These are phyloP conservation scores for Ogataea paraovalis DNA, from an alignment of 805 yeast species.

Conservation along the genomic window DNA sequence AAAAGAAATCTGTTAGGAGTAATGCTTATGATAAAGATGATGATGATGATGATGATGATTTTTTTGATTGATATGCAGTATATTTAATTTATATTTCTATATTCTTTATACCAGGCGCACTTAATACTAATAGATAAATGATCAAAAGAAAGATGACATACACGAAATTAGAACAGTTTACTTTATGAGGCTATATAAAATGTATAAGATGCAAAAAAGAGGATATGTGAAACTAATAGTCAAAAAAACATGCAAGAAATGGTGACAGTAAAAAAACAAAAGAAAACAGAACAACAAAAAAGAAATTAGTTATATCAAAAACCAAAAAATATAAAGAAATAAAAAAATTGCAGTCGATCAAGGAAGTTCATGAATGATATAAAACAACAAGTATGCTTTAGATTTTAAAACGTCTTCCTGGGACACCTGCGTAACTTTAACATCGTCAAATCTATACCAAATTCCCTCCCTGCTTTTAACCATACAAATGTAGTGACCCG, in stretches of 20 bases:
- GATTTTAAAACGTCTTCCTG: conserved; percentile 62
- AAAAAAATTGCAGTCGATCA: conserved; percentile 1
- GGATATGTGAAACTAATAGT: neutral
- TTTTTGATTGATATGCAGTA: conserved; percentile 37
- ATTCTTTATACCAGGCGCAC: no score
- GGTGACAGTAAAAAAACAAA: neutral
- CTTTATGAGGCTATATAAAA: neutral
- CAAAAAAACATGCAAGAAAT: neutral
- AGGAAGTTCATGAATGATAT: conserved; percentile 45
- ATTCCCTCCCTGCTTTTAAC: conserved; percentile 67
- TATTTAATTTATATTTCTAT: no score
- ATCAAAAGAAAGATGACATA: no score
- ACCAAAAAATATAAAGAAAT: neutral
- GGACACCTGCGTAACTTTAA: conserved; percentile 64
- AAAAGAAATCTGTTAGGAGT: conserved; percentile 52
- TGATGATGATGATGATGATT: conserved; percentile 44
- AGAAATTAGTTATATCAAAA: neutral
- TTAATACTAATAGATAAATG: no score
- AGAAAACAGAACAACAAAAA: neutral
- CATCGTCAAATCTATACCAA: conserved; percentile 93
- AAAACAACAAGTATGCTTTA: conserved; percentile 78
- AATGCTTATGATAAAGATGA: conserved; percentile 30
- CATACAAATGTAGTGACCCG: conserved; percentile 89
- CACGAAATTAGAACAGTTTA: neutral
- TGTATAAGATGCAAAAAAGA: neutral